Base-by-base conservation (phyloP, 495 filamentous ascomycete species). In the Astrocystis sublimbata region DNA sequence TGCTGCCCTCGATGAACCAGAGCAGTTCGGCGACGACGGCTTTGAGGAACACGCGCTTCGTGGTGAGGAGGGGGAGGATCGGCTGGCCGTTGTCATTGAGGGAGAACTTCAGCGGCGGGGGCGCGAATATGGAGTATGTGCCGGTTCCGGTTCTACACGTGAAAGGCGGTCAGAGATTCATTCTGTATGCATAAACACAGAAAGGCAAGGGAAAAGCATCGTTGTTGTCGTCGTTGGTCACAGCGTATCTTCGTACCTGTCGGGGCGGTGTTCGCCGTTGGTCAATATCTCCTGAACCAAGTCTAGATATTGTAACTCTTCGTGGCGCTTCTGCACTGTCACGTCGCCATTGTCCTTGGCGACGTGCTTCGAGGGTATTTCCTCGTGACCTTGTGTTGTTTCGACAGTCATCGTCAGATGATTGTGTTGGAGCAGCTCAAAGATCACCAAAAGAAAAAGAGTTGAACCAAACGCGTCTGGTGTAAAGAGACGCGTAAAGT, bases 11-110 rank as follows among this genome's bases (percentile, higher is more conserved):
- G 70, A 98, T 86, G 78, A 98, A 98, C 94, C 94, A 98, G 67
- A 98, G 89, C 17, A 98, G 90, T 72, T 98, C 94, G 67, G 88
- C 89, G 68, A 98, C 80, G 40, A 98, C 87, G 72, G 92, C 94
- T 62, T 90, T 90, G 33, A 89, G 82, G 82, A 96, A 97, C 73
- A 98, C 94, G 69, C 94, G 92, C 75, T 98, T 98, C 30, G 94
- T 98, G 6, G 93, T 98, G 12, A 98, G 87, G 67, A 98, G 89
- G 24, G 93, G 93, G 40, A 98, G 85, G 73, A 94, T 82, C 5
- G 86, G 85, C 54, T 71, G 68, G 67, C 78, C 73, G 68, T 75
- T 67, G 28, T 82, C 77, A 60, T 88, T 88, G 68, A 98, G 91
- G 53, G 82, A 83, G 81, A 96, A 98, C 69, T 91, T 92, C 35